Evolutionary conservation across 441 rosid genomes (phyloP), one percentile per base, ranked within the genome.

Genomic region (Theobroma grandiflorum): DNA sequence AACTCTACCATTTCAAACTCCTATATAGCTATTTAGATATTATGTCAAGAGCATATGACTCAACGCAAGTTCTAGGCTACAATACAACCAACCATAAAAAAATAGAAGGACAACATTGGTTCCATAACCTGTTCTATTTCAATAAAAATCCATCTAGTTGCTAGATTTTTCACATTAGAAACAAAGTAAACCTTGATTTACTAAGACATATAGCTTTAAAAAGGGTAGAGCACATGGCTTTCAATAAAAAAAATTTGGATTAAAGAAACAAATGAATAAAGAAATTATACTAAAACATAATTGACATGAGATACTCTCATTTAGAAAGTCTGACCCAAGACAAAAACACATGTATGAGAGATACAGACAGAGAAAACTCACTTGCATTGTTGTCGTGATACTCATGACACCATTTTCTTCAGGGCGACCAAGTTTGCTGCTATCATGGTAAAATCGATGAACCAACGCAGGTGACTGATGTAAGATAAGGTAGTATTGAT

Each of bases 361-460:
- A 10, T 43, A 67, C 61, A 18, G 75, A 82, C 7, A 14, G 69
- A 45, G 55, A 75, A 4, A 47, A 38, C 89, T 88, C 77, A 94
- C 99, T 50, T 87, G 86, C 89, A 93, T 88, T 61, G 97, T 90
- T 14, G 95, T 84, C 43, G 96, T 88, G 59, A 79, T 77, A 63
- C 82, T 82, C 96, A 96, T 91, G 78, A 81, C 74, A 15, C 93
- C 98, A 75, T 68, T 47, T 69, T 80, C 89, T 63, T 83, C 94
- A 26, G 89, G 93, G 72, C 98, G 98, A 53, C 98, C 95, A 81
- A 95, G 88, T 88, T 90, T 90, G 75, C 98, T 96, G 10, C 37
- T 55, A 69, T 95, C 97, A 77, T 92, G 93, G 81, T 96, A 96
- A 85, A 96, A 96, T 2, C 91, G 89, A 83, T 90, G 90, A 63